Base-by-base conservation (phyloP, 2,329 filamentous ascomycete species). In the Paracoccidioides brasiliensis region DNA sequence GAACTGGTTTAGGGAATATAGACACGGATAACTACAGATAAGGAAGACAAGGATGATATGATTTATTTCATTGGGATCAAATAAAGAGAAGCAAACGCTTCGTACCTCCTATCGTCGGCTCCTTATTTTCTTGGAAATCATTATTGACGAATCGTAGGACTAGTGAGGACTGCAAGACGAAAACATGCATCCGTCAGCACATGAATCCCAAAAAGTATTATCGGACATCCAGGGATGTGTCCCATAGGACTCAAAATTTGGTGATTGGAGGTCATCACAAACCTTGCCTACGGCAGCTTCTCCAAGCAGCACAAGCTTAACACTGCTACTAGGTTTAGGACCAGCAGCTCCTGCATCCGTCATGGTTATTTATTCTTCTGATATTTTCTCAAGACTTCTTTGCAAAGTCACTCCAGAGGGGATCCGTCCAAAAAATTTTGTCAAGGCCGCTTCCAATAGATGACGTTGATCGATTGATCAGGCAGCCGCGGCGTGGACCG, bases 111-210 rank as follows among this genome's bases (percentile, higher is more conserved):
- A 98, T 98, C 62, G 93, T 98, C 59, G 93, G 93, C 73, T 98
- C 93, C 79, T 97, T 97, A 76, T 97, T 97, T 76, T 97, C 93
- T 78, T 98, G 93, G 68, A 98, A 98, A 74, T 97, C 91, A 76
- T 98, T 93, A 80, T 97, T 97, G 70, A 98, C 93, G 74, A 98
- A 98, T 68, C 93, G 89, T 69, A 98, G 81, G 60, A 98, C 93
- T 57, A 98, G 84, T 48, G 93, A 98, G 52, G 93, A 97, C 93
- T 95, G 44, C 44, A 46, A 46, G 67, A 30, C 56, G 53, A 22
- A 54, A 33, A 48, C 33, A 40, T 41, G 60, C 54, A 64, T 63
- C 55, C 38, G 54, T 55, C 41, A 55, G 35, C 44, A 55, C 50
- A 56, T 40, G 55, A 49, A 41, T 35, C 35, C 48, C 42, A 45